Conservation (phyloP, 1,139 yeast species). For the Casaregolazyma suthepensis region DNA sequence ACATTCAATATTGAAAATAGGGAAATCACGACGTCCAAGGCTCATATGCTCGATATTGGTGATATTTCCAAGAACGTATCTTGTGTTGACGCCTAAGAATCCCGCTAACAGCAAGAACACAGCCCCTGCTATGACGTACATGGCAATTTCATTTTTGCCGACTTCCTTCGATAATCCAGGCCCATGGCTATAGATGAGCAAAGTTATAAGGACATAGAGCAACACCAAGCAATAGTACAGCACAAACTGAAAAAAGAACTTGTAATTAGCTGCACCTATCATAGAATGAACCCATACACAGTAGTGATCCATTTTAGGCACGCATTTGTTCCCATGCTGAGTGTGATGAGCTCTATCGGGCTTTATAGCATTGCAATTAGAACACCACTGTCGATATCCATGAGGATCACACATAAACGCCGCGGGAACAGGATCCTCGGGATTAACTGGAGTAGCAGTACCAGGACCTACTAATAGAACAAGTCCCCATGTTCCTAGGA, state of each 20-base stretch:
- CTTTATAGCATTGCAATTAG: conserved; percentile 70
- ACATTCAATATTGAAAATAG: conserved; percentile 27
- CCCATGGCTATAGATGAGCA: conserved; percentile 26
- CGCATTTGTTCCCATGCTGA: conserved; percentile 58
- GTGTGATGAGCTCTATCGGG: conserved; percentile 91
- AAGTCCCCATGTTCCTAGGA: conserved; percentile 22
- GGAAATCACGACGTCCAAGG: conserved; percentile 20
- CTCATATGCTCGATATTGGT: conserved; percentile 35
- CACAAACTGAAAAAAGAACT: conserved; percentile 68
- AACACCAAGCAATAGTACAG: conserved; percentile 45
- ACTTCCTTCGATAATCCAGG: conserved; percentile 12
- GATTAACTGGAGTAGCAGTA: conserved; percentile 9
- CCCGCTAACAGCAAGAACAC: conserved; percentile 23
- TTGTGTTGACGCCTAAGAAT: conserved; percentile 28
- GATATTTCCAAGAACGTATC: conserved; percentile 25
- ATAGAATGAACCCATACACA: conserved; percentile 93
- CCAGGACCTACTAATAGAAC: conserved; percentile 35
- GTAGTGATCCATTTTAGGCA: conserved; percentile 63
- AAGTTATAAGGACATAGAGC: conserved; percentile 29
- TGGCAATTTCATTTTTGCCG: conserved; percentile 28
- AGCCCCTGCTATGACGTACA: conserved; percentile 27
- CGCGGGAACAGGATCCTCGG: conserved; percentile 16
- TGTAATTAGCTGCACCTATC: conserved; percentile 73
- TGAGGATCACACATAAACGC: conserved; percentile 34
- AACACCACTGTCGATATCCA: conserved; percentile 56